Percentiles rank a stretch among this genome's conserved stretches.
These are phyloP conservation scores for Mantamonas sphyraenae DNA, from an alignment of 78 protist genomes.

Conservation along the genomic window DNA sequence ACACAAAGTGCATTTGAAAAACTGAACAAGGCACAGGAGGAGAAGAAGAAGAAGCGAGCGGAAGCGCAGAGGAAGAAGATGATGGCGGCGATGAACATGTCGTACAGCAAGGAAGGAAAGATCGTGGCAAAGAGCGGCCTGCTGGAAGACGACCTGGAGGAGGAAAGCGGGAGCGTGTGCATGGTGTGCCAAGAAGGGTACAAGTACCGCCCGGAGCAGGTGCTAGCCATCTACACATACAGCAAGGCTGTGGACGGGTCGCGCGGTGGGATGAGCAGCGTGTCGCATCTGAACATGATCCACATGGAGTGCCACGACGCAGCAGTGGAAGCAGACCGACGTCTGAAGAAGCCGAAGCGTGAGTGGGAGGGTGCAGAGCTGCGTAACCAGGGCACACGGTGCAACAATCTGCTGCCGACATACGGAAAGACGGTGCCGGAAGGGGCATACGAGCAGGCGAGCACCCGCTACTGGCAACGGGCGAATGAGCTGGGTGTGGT, in stretches of 20 bases:
- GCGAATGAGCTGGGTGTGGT: background rate
- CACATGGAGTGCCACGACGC: slow-evolving; percentile 73
- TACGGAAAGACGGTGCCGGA: background rate
- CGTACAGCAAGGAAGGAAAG: background rate
- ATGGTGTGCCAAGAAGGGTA: slow-evolving; percentile 74
- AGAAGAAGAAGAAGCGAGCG: slow-evolving; percentile 45
- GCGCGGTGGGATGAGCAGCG: slow-evolving; percentile 27
- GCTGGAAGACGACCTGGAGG: slow-evolving; percentile 42
- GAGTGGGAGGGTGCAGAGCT: slow-evolving; percentile 86
- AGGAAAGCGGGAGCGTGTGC: slow-evolving; percentile 63
- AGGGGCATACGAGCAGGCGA: background rate
- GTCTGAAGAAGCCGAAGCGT: slow-evolving; percentile 34
- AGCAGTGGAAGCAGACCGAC: slow-evolving; percentile 56
- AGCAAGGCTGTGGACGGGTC: slow-evolving; percentile 8
- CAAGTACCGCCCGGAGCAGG: slow-evolving; percentile 45
- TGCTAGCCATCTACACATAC: slow-evolving; percentile 60
- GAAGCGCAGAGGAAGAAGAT: slow-evolving; percentile 31
- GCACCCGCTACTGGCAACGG: background rate
- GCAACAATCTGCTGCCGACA: slow-evolving; percentile 70
- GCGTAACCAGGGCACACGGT: slow-evolving; percentile 60
- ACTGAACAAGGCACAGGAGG: slow-evolving; percentile 25
- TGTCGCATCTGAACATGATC: slow-evolving; percentile 66
- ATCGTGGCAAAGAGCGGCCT: background rate
- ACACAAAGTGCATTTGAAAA: background rate
- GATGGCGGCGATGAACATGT: background rate